Percentiles rank a stretch among this genome's conserved stretches.
Evolutionary conservation across 768 basidiomycete genomes (phyloP).

Genomic region (Trametes gibbosa): DNA sequence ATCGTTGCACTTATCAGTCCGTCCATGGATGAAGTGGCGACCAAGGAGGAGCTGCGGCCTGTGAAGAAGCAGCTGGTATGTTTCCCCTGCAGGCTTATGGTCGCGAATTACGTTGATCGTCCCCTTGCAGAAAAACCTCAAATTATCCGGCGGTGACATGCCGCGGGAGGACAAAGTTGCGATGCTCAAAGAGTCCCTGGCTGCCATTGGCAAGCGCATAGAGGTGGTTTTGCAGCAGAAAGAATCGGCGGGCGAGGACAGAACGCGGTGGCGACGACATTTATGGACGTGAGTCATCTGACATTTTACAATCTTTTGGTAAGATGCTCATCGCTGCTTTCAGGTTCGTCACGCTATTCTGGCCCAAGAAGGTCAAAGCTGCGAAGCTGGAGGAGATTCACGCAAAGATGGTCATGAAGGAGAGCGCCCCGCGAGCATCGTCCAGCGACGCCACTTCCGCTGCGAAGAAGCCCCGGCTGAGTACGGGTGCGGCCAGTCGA

Average conservation of each 20-base stretch:
- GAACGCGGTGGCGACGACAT: constrained; percentile 86
- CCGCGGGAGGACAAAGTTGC: constrained; percentile 94
- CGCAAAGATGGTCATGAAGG: constrained; percentile 93
- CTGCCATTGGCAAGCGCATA: constrained; percentile 90
- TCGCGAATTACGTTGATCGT: too few species aligned
- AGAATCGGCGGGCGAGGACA: constrained; percentile 75
- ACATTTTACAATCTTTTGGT: too few species aligned
- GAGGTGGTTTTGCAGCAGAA: constrained; percentile 78
- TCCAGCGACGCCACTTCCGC: constrained; percentile 26
- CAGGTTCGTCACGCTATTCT: constrained; percentile 94
- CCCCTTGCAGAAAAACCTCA: constrained; percentile 69
- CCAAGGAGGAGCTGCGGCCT: constrained; percentile 93
- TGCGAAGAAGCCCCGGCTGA: constrained; percentile 29
- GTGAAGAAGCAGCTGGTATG: constrained; percentile 87
- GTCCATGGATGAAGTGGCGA: constrained; percentile 91
- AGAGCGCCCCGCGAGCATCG: constrained; percentile 38
- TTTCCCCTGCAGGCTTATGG: too few species aligned
- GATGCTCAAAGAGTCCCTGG: constrained; percentile 91
- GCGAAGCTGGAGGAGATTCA: constrained; percentile 93
- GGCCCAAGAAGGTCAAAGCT: constrained; percentile 96
- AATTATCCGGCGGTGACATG: constrained; percentile 89
- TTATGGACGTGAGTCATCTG: constrained; percentile 84
- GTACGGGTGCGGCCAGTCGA: constrained; percentile 18
- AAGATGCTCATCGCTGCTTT: background rate
- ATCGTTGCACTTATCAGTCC: constrained; percentile 47